phyloP scores from a whole-genome alignment of 2,329 filamentous ascomycete genomes.

The Curvularia eragrostidis region DNA sequence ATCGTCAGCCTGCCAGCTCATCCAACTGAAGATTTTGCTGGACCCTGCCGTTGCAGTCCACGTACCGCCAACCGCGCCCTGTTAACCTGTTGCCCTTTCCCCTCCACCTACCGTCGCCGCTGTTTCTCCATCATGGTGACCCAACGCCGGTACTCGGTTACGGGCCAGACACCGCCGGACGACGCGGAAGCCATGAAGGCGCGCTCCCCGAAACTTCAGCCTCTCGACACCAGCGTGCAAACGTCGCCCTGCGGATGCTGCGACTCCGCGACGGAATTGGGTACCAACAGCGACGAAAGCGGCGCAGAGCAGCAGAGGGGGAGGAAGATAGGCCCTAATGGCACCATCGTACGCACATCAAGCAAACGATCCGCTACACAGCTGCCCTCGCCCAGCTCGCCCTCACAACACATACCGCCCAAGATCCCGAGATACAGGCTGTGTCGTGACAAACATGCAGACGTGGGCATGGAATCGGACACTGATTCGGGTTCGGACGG shows the following conservation, averaged over 20 bases:
- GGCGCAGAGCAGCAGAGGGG: constrained; percentile 31
- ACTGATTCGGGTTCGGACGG: constrained; percentile 33
- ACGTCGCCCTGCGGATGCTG: constrained; percentile 43
- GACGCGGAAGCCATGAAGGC: constrained; percentile 42
- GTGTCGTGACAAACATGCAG: constrained; percentile 23
- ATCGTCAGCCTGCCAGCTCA: constrained; percentile 36
- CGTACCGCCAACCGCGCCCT: constrained; percentile 16
- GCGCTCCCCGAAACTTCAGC: constrained; percentile 45
- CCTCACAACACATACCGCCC: constrained; percentile 42
- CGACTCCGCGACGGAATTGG: constrained; percentile 28
- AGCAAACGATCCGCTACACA: constrained; percentile 48
- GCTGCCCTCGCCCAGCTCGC: constrained; percentile 46
- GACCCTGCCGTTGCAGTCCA: constrained; percentile 20
- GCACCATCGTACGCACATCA: constrained; percentile 38
- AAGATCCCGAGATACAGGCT: constrained; percentile 44
- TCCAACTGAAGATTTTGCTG: constrained; percentile 16
- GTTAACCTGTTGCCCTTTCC: constrained; percentile 6
- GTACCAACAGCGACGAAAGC: constrained; percentile 22
- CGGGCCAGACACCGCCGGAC: constrained; percentile 47
- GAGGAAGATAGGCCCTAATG: constrained; percentile 36
- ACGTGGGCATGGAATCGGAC: constrained; percentile 27
- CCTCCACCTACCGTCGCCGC: not conserved
- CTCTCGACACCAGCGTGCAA: constrained; percentile 46
- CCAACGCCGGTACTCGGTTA: constrained; percentile 49
- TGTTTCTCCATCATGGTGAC: constrained; percentile 30